Percentiles rank a stretch among this genome's conserved stretches.
These are phyloP conservation scores for Magnusiomyces ingens DNA, from an alignment of 1,139 yeast species.

Conservation along the genomic window DNA sequence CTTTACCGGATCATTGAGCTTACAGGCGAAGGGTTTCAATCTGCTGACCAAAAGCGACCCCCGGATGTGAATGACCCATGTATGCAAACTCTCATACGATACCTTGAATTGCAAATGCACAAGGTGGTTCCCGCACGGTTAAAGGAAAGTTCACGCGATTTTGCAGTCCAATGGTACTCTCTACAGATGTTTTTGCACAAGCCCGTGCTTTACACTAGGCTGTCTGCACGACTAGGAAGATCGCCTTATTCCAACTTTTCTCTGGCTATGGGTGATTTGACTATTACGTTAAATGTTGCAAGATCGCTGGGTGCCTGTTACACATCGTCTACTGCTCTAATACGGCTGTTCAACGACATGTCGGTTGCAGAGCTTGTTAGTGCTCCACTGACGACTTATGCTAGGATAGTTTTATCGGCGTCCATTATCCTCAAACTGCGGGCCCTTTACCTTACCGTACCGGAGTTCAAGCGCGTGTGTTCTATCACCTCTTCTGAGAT, in stretches of 20 bases:
- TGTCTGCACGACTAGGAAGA: slow-evolving; percentile 26
- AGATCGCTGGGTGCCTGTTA: slow-evolving; percentile 21
- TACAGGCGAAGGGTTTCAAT: slow-evolving; percentile 34
- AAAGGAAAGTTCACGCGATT: background rate
- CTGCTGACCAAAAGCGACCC: slow-evolving; percentile 21
- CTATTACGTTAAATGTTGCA: slow-evolving; percentile 20
- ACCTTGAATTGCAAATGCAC: slow-evolving; percentile 22
- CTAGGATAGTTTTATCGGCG: background rate
- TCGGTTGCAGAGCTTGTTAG: background rate
- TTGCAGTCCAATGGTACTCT: slow-evolving; percentile 2
- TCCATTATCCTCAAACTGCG: slow-evolving; percentile 42
- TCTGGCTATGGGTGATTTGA: slow-evolving; percentile 23
- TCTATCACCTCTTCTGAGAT: slow-evolving; percentile 44
- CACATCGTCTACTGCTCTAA: background rate
- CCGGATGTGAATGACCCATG: slow-evolving; percentile 26
- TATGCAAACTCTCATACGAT: slow-evolving; percentile 20
- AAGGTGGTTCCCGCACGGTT: background rate
- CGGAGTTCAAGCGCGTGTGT: slow-evolving; percentile 42
- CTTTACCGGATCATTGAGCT: slow-evolving; percentile 56
- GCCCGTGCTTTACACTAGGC: slow-evolving; percentile 38
- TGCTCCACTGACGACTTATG: background rate
- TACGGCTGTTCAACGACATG: background rate
- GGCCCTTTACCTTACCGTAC: slow-evolving; percentile 48
- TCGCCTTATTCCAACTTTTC: slow-evolving; percentile 35
- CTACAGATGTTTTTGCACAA: slow-evolving; percentile 49